Percentiles rank a stretch among this genome's conserved stretches.
Evolutionary conservation across 106 monocot genomes (phyloP).

Genomic region (Dendrobium officinale): DNA sequence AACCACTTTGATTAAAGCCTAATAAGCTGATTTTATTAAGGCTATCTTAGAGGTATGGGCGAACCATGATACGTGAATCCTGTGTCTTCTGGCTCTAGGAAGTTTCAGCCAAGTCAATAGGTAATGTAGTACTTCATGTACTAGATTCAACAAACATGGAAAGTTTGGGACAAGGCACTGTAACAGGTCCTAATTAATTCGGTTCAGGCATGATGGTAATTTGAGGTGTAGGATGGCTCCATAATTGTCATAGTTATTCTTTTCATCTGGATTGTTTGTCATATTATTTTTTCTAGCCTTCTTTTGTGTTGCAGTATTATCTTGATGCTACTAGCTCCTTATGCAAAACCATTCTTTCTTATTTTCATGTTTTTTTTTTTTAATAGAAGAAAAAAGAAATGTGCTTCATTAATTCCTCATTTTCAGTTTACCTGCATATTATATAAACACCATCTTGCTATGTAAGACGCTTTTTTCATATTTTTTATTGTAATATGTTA

Average conservation of each 20-base stretch:
- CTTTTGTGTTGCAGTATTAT: neutral
- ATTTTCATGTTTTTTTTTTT: neutral
- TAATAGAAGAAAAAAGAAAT: neutral
- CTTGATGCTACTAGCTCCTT: neutral
- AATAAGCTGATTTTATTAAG: too few relatives aligned
- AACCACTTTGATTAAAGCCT: too few relatives aligned
- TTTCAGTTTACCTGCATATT: neutral
- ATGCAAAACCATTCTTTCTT: neutral
- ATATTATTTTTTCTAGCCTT: too few relatives aligned
- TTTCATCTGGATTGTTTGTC: neutral
- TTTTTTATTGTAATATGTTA: slow-evolving; percentile 3
- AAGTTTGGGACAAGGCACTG: too few relatives aligned
- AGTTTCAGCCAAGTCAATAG: too few relatives aligned
- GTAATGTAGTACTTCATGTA: too few relatives aligned
- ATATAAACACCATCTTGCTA: neutral
- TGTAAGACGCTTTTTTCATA: neutral
- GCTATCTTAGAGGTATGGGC: too few relatives aligned
- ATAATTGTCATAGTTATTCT: neutral
- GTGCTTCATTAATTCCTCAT: neutral
- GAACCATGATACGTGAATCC: too few relatives aligned
- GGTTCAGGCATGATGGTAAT: neutral
- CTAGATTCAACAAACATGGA: too few relatives aligned
- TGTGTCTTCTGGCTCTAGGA: too few relatives aligned
- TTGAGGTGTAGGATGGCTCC: neutral
- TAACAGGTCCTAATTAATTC: too few relatives aligned